These are phyloP conservation scores for Zoysia matrella DNA, from an alignment of 202 grass and related monocot genomes.

Conservation along the genomic window DNA sequence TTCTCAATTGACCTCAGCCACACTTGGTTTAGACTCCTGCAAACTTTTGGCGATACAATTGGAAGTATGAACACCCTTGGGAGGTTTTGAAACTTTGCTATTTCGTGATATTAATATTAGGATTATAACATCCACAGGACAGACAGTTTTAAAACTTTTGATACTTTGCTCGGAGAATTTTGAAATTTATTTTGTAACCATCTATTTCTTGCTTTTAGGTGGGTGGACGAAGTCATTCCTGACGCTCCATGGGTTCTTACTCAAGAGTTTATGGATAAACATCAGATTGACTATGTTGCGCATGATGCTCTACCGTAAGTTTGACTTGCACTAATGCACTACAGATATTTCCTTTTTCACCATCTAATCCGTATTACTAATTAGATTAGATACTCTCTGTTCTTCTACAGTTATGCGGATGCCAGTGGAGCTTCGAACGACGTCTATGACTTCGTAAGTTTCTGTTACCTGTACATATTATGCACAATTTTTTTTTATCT, in stretches of 20 bases:
- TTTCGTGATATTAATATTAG: background rate
- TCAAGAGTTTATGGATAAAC: slow-evolving; percentile 87
- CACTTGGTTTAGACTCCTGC: background rate
- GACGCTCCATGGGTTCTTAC: slow-evolving; percentile 99
- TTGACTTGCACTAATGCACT: background rate
- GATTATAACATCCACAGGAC: too few species aligned
- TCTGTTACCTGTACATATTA: background rate
- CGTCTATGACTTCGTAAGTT: slow-evolving; percentile 94
- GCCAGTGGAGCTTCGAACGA: slow-evolving; percentile 85
- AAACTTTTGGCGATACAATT: background rate
- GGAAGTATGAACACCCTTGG: background rate
- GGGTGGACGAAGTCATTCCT: slow-evolving; percentile 99
- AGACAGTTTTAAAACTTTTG: too few species aligned
- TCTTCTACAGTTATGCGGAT: slow-evolving; percentile 79
- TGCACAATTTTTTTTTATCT: background rate
- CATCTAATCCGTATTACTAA: slow-evolving; percentile 16
- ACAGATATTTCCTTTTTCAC: background rate
- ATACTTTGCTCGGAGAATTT: background rate
- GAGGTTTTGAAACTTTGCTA: background rate
- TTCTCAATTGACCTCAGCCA: background rate
- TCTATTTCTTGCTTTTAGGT: slow-evolving; percentile 59
- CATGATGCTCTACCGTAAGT: slow-evolving; percentile 95
- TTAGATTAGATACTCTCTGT: background rate
- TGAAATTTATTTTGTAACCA: background rate
- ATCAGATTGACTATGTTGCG: slow-evolving; percentile 88